Conservation (phyloP, 2,329 filamentous ascomycete genomes). For the Colletotrichum euphorbiae region DNA sequence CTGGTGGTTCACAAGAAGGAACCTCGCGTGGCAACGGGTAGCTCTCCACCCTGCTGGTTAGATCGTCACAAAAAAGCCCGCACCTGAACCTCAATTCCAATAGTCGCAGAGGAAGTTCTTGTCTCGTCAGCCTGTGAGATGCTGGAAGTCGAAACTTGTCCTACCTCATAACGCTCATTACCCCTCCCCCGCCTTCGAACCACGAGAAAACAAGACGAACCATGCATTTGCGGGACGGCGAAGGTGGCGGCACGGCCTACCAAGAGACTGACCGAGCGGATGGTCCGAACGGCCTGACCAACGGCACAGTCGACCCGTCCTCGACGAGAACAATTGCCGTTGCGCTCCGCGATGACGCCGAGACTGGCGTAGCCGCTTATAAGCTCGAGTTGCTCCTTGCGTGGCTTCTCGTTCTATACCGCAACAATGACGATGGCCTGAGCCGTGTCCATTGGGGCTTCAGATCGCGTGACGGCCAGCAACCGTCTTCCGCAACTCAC, state of each 20-base stretch:
- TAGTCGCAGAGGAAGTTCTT: constrained; percentile 12
- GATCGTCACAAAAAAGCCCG: constrained; percentile 23
- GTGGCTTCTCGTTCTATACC: constrained; percentile 43
- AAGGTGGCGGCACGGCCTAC: constrained; percentile 40
- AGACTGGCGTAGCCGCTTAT: constrained; percentile 20
- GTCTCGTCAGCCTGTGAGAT: constrained; percentile 28
- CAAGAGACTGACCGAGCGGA: constrained; percentile 20
- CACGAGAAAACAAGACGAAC: constrained; percentile 16
- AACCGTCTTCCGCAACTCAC: constrained; percentile 10
- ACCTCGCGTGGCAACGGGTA: constrained; percentile 17
- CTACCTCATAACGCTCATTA: constrained; percentile 30
- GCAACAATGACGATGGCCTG: constrained; percentile 41
- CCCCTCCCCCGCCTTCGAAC: constrained; percentile 43
- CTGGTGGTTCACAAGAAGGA: constrained; percentile 21
- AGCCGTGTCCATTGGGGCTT: constrained; percentile 39
- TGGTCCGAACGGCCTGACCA: constrained; percentile 21
- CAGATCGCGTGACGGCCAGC: constrained; percentile 23
- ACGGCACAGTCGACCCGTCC: constrained; percentile 32
- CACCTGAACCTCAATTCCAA: constrained; percentile 3
- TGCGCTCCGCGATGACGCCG: constrained; percentile 13
- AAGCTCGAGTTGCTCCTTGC: constrained; percentile 42
- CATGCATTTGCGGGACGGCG: constrained; percentile 41
- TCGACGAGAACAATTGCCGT: constrained; percentile 35
- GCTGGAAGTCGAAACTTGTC: constrained; percentile 21
- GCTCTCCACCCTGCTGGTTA: constrained; percentile 32